phyloP scores from a whole-genome alignment of 768 basidiomycete species.

The Solioccasus polychromus region DNA sequence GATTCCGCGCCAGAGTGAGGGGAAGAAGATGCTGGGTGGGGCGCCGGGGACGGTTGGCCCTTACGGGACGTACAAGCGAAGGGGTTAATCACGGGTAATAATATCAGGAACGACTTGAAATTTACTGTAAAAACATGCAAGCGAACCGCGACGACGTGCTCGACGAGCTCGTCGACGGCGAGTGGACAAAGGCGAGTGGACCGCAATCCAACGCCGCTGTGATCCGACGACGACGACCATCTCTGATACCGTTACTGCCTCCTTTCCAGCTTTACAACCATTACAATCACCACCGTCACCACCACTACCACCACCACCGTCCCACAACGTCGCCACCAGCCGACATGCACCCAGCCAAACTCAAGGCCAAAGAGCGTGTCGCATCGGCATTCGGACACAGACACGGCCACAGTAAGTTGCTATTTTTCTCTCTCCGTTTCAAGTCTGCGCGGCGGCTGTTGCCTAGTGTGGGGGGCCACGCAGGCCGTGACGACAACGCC shows the following conservation, averaged over 20 bases:
- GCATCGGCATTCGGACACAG: conserved; percentile 4
- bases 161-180: conserved; percentile 15
- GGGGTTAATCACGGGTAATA: conserved; percentile 15
- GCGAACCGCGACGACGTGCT: too few species aligned
- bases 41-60: conserved; percentile 38
- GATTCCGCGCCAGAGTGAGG: conserved; percentile 14
- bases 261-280: conserved; percentile 14
- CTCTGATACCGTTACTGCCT: conserved; percentile 6
- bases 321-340: background rate
- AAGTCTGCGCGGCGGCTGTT: background rate
- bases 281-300: conserved; percentile 2
- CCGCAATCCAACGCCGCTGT: background rate
- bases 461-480: too few species aligned
- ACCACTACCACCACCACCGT: background rate
- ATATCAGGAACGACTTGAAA: background rate
- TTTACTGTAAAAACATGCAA: background rate
- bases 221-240: conserved; percentile 11
- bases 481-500: background rate
- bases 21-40: conserved; percentile 32
- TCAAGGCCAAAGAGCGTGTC: conserved; percentile 18
- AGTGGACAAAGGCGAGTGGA: conserved; percentile 27
- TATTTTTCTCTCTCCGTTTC: background rate
- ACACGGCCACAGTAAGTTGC: conserved; percentile 15
- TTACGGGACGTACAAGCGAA: conserved; percentile 44
- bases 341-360: background rate